Evolutionary conservation across 2,329 filamentous ascomycete genomes (phyloP).

Genomic region (Xylaria sp.): DNA sequence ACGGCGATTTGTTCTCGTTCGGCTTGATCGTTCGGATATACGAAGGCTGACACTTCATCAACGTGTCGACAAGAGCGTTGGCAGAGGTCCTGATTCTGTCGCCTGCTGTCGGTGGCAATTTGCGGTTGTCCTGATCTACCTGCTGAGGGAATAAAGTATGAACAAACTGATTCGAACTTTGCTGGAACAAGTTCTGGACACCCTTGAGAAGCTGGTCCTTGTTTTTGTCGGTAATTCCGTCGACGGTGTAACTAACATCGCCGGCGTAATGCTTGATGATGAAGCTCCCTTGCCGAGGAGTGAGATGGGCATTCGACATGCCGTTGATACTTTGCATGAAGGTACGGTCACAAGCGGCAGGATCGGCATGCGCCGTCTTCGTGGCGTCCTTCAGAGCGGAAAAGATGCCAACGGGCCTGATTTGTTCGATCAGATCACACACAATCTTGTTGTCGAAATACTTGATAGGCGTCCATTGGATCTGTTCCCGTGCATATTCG

Average conservation of each 20-base stretch:
- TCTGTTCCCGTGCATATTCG: constrained; percentile 93
- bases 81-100: constrained; percentile 95
- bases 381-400: constrained; percentile 97
- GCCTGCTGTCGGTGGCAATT: constrained; percentile 89
- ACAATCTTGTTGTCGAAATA: constrained; percentile 99
- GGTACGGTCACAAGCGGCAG: constrained; percentile 88
- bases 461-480: constrained; percentile 98
- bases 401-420: constrained; percentile 87
- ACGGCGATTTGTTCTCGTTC: constrained; percentile 96
- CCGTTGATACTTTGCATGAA: constrained; percentile 93
- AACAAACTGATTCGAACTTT: constrained; percentile 82
- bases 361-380: constrained; percentile 96
- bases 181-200: constrained; percentile 81
- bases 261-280: constrained; percentile 99
- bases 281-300: constrained; percentile 90
- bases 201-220: constrained; percentile 97
- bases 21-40: constrained; percentile 99
- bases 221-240: constrained; percentile 99
- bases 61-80: constrained; percentile 88
- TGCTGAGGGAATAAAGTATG: constrained; percentile 89
- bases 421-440: constrained; percentile 93
- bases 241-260: constrained; percentile 91
- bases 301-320: constrained; percentile 88
- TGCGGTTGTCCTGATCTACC: constrained; percentile 93
- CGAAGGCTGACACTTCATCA: constrained; percentile 97